Base-by-base conservation (phyloP, 805 yeast species). In the Suhomyces emberorum region DNA sequence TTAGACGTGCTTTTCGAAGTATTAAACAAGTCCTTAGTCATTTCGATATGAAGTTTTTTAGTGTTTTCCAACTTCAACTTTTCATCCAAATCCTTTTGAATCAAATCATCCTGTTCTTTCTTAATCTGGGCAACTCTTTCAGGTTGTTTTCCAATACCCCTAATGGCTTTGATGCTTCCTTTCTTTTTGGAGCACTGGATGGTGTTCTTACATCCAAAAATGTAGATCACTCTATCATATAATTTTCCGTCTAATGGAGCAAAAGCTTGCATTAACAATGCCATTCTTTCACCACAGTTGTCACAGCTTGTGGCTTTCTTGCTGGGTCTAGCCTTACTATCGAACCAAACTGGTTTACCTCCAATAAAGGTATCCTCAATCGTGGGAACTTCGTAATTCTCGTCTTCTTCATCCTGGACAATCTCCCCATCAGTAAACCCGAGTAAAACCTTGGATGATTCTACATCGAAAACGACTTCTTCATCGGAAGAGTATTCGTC, bases 281-380 rank as follows among this genome's bases (percentile, higher is more conserved):
- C 76, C 81, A 88, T 72, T 11, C 68, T 61, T 7, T 66, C 57
- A 1, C 60, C 61, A 63, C 98, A 93, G 36, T 72, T 74, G 32
- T 72, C 76, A 64, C 98, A 93, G 23, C 61, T 54, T 6, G 82
- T 51, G 14, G 77, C 55, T 3, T 71, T 72, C 1, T 64, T 63
- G 12, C 69, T 59, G 0, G 95, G 93, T 3, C 64, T 55, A 0
- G 87, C 78, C 1, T 68, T 63, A 3, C 72, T 70, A 44, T 81
- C 74, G 22, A 87, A 57, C 95, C 95, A 83, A 6, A 78, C 52
- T 7, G 73, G 72, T 27, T 56, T 49, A 1, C 95, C 95, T 1
- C 98, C 98, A 21, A 91, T 72, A 44, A 87, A 81, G 0, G 95
- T 78, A 51, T 88, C 96, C 38, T 68, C 74, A n/a, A 65, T 50